Conservation (phyloP, 257 asterid species). For the Thymus mandschuricus region DNA sequence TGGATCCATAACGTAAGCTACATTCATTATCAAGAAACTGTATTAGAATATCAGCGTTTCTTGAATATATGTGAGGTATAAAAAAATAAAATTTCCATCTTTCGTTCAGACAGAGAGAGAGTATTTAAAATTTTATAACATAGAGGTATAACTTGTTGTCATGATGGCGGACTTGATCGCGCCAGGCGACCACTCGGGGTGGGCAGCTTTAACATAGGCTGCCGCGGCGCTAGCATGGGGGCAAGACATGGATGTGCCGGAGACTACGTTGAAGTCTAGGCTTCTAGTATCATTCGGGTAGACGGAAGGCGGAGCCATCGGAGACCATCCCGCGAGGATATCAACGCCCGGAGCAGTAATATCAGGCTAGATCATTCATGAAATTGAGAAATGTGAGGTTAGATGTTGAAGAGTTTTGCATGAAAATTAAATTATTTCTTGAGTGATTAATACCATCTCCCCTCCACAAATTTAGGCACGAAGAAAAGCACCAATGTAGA, state of each 20-base stretch:
- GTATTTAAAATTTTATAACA: no score
- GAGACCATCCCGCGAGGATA: constrained; percentile 41
- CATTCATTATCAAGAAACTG: not conserved
- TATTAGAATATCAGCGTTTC: no score
- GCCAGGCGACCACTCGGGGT: constrained; percentile 53
- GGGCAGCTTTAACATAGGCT: constrained; percentile 49
- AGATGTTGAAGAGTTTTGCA: no score
- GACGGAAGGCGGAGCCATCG: constrained; percentile 30
- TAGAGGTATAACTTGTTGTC: constrained; percentile 37
- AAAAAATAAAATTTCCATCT: no score
- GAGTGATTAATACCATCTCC: no score
- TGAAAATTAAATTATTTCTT: no score
- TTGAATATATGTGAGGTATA: no score
- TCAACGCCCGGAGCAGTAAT: constrained; percentile 43
- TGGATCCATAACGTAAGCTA: constrained; percentile 42
- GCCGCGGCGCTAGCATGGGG: constrained; percentile 48
- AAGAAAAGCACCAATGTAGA: no score
- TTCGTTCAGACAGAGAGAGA: no score
- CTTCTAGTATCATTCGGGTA: constrained; percentile 26
- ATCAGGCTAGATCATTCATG: constrained; percentile 30
- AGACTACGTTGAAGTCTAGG: constrained; percentile 35
- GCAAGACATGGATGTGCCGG: constrained; percentile 55
- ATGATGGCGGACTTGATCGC: constrained; percentile 55
- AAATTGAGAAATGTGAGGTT: no score
- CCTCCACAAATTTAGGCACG: no score